Base-by-base conservation (phyloP, 805 yeast species). In the Kuraishia cidri region DNA sequence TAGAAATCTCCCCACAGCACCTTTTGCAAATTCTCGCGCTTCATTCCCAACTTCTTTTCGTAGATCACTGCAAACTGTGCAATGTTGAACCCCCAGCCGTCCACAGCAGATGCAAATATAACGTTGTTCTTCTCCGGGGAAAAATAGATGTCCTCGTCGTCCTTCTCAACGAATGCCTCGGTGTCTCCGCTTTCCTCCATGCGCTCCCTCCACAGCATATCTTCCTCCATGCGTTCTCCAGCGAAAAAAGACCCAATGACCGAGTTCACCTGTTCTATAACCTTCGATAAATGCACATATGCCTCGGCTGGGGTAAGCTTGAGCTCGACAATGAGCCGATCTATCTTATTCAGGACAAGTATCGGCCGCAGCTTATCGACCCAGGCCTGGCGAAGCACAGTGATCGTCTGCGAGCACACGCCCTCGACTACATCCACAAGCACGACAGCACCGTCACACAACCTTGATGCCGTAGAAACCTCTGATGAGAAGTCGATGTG, bases 381-480 rank as follows among this genome's bases (percentile, higher is more conserved):
- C 97, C 97, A 92, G 32, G 95, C 84, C 55, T 92, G 97, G 49
- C 97, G 72, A 40, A 90, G 62, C 2, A 92, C 98, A 12, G 92
- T 88, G 8, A 92, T 83, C 0, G 99, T 92, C 52, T 92, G 99
- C 0, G 97, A 88, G 48, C 97, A 88, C 0, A 92, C 97, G 17
- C 99, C 99, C 59, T 92, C 99, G 2, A 92, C 96, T 3, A 85
- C 97, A 55, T 92, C 99, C 2, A 92, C 95, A 11, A 92, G 62
- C 0, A 92, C 94, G 3, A 92, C 81, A 0, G 97, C 96, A 29
- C 97, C 97, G 52, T 92, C 99, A 61, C 97, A 92, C 28, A 92
- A 63, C 47, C 98, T 68, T 2, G 97, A 87, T 1, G 97, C 95
- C 0, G 96, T 84, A 18, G 95, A 84, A 0, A 92, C 99, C 51